Evolutionary conservation across 1,139 yeast species (phyloP).

Genomic region (Kodamaea fungicola): DNA sequence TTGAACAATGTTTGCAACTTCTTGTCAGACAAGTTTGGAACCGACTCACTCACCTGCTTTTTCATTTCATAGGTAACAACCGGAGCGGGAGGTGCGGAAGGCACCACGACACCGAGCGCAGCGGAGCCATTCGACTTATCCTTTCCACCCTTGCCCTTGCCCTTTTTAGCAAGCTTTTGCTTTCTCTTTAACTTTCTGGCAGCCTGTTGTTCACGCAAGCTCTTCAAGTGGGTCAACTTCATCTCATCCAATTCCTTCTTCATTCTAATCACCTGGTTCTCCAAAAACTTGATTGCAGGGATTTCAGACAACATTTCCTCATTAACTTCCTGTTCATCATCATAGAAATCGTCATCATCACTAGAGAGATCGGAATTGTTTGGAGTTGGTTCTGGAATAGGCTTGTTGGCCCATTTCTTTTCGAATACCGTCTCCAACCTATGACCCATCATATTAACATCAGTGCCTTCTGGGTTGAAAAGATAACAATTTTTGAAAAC

Average conservation of each 20-base stretch:
- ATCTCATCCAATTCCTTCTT: conserved; percentile 77
- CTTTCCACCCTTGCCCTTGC: conserved; percentile 14
- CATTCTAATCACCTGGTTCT: conserved; percentile 83
- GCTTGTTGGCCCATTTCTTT: conserved; percentile 86
- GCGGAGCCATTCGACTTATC: conserved; percentile 12
- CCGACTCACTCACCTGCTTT: conserved; percentile 85
- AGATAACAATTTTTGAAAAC: conserved; percentile 86
- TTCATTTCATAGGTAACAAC: conserved; percentile 93
- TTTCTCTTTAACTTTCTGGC: conserved; percentile 50
- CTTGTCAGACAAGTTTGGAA: conserved; percentile 73
- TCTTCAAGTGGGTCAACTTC: conserved; percentile 66
- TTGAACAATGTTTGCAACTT: conserved; percentile 80
- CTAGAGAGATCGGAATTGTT: conserved; percentile 35
- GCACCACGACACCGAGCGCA: conserved; percentile 19
- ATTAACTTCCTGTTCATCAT: conserved; percentile 68
- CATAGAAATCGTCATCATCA: conserved; percentile 45
- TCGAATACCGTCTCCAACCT: conserved; percentile 81
- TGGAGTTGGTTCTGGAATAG: conserved; percentile 63
- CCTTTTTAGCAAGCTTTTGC: conserved; percentile 24
- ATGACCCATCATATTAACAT: conserved; percentile 94
- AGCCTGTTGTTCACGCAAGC: conserved; percentile 47
- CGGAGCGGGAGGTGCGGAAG: conserved; percentile 17
- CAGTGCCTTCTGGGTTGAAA: conserved; percentile 94
- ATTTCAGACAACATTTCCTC: conserved; percentile 67
- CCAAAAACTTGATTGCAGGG: conserved; percentile 87